Evolutionary conservation across 768 basidiomycete species (phyloP), one percentile per base, ranked within the genome.

Genomic region (Terana coerulea): DNA sequence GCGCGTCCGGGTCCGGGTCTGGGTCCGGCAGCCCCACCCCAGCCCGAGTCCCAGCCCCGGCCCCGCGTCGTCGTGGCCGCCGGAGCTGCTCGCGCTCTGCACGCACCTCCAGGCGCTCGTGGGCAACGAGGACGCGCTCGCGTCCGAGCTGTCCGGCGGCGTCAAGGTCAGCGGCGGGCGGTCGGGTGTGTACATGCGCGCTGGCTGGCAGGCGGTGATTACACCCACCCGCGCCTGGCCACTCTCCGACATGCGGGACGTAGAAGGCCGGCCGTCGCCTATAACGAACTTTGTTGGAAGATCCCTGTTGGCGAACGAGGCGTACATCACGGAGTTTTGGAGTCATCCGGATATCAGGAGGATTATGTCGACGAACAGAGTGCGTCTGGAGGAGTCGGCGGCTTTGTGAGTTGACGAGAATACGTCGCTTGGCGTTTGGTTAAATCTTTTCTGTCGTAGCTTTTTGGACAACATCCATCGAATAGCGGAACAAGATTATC

Each of bases 381-480:
- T 91, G 55, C 75, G 78, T 49, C 72, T 91, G 5, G 85, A 90
- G 51, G 89, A 92, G 61, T 86, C 84, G 10, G 86, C 84, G 3
- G 69, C 81, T 24, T 90, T 86, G 89, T 91, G 64, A 62, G 85
- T 55, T 30, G 47, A 51, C 53, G 25, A 30, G 33, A 52, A 59
- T 22, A 56, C 25, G 33, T 29, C 49, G 5, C 37, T 30, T 25
- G 10, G 35, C 37, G 26, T 46, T 37, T 9, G 24, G 42, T 50
- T 28, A 31, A 26, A 29, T 21, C 14, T 17, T 21, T 33, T 43
- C 56, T 46, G 42, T 47, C 25, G 25, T 52, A 91, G 89, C 66
- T 92, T 91, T 67, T 63, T 92, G 52, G 74, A 79, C 50, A 76
- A 77, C 52, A 74, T 91, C 4, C 71, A 72, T 30, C 81, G 88